phyloP scores from a whole-genome alignment of 225 moss, liverwort and hornwort species.

The Antitrichia curtipendula region DNA sequence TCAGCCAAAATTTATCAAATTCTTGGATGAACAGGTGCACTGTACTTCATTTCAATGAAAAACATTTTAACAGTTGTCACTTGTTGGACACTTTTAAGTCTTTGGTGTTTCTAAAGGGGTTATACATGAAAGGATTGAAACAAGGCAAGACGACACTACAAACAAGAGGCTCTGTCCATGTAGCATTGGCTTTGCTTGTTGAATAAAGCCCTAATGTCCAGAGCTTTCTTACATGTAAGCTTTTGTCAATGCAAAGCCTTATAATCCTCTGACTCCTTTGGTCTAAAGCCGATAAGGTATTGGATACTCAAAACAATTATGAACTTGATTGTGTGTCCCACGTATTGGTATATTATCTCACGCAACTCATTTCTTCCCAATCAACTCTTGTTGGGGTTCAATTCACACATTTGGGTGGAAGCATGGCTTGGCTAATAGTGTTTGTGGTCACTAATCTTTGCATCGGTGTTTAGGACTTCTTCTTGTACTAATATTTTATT shows the following conservation, averaged over 20 bases:
- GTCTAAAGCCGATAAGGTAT: background rate
- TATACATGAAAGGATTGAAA: background rate
- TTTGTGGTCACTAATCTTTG: no score
- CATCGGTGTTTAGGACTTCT: no score
- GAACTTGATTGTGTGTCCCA: background rate
- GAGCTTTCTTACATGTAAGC: background rate
- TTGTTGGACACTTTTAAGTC: background rate
- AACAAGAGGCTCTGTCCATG: background rate
- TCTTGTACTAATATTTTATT: no score
- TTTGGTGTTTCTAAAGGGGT: background rate
- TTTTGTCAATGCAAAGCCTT: background rate
- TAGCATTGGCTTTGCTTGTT: background rate
- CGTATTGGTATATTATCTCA: no score
- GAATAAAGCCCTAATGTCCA: background rate
- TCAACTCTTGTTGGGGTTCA: no score
- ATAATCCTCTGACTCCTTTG: background rate
- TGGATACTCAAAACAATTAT: no score
- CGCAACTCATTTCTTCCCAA: background rate
- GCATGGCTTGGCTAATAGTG: no score
- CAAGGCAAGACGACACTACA: rapidly evolving
- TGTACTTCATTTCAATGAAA: no score
- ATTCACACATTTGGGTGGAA: no score
- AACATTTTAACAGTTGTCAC: no score
- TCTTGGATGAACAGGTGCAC: background rate
- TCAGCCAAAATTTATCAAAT: background rate